Evolutionary conservation across 2,329 filamentous ascomycete species (phyloP).

Genomic region (Trichophaea hybrida): DNA sequence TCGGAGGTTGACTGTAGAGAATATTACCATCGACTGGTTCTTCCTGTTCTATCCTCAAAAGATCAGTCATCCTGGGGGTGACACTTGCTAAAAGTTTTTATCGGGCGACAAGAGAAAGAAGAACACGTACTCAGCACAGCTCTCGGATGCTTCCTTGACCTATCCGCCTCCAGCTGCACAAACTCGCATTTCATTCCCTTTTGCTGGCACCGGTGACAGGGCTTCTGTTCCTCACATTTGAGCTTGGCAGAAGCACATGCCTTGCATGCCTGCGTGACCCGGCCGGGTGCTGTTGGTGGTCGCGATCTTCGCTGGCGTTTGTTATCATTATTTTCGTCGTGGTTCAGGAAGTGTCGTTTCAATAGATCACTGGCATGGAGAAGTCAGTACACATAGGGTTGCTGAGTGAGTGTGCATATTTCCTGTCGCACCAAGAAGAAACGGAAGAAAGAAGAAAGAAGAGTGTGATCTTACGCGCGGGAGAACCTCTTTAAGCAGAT

Average conservation of each 20-base stretch:
- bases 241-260: slow-evolving; percentile 1
- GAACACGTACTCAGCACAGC: neutral
- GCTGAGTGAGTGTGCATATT: neutral
- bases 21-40: neutral
- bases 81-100: neutral
- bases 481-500: slow-evolving; percentile 3
- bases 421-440: no score
- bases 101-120: neutral
- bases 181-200: slow-evolving; percentile 1
- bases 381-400: neutral
- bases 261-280: slow-evolving; percentile 4
- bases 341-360: slow-evolving; percentile 2
- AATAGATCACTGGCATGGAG: neutral
- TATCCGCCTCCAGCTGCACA: neutral
- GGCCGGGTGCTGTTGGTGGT: neutral
- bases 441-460: neutral
- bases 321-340: slow-evolving; percentile 4
- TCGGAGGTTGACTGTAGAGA: neutral
- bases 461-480: neutral
- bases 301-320: slow-evolving; percentile 1
- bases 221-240: slow-evolving; percentile 6
- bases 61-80: neutral
- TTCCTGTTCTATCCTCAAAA: neutral
- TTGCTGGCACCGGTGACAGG: slow-evolving; percentile 1
- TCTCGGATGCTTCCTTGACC: neutral